Evolutionary conservation across 2,329 filamentous ascomycete genomes (phyloP).

Genomic region (Penicillium sp.): DNA sequence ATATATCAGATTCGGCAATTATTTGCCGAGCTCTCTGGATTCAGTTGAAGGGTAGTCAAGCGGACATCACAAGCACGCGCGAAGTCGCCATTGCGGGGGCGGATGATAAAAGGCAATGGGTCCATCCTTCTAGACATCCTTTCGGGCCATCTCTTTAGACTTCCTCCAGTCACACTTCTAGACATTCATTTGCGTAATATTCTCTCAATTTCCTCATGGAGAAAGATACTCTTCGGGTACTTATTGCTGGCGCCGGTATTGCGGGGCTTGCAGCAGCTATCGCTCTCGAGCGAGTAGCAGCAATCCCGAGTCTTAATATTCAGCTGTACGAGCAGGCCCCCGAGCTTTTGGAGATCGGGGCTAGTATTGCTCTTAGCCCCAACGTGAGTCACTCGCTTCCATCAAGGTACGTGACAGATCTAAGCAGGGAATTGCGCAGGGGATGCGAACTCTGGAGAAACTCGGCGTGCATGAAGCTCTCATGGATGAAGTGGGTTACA

Average conservation of each 20-base stretch:
- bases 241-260: conserved; percentile 53
- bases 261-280: conserved; percentile 50
- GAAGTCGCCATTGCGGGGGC: conserved; percentile 15
- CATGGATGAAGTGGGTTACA: conserved; percentile 40
- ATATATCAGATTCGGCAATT: background rate
- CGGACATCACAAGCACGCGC: conserved; percentile 7
- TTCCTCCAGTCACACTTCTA: background rate
- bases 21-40: background rate
- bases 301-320: conserved; percentile 38
- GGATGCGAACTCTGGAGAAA: conserved; percentile 52
- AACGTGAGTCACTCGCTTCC: conserved; percentile 37
- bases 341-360: conserved; percentile 27
- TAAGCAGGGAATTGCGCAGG: conserved; percentile 11
- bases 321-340: conserved; percentile 52
- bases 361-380: conserved; percentile 38
- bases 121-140: background rate
- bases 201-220: no score
- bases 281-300: conserved; percentile 32
- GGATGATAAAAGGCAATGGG: background rate
- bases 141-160: background rate
- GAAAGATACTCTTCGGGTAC: conserved; percentile 30
- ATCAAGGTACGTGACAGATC: background rate
- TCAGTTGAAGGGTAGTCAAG: conserved; percentile 8
- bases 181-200: no score
- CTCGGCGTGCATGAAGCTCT: conserved; percentile 51